A percentile compares a stretch with the other conserved stretches of the same genome.
Evolutionary conservation across 2,329 filamentous ascomycete species (phyloP).

Genomic region (Hymenoscyphus albidus): DNA sequence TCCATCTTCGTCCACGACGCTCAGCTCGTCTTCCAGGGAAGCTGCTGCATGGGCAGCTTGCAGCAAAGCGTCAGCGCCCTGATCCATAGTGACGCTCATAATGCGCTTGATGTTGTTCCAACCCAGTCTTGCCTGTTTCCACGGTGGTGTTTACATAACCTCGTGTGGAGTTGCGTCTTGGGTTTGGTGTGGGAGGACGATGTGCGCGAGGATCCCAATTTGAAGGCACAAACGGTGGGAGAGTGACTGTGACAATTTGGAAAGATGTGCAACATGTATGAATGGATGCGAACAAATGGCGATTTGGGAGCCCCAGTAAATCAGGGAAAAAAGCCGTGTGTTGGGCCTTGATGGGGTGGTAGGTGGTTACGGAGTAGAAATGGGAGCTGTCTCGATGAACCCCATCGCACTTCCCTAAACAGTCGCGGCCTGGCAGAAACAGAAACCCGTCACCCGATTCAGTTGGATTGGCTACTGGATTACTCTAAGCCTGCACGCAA

Average conservation of each 20-base stretch:
- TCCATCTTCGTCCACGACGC: conserved; percentile 48
- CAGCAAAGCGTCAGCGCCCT: conserved; percentile 28
- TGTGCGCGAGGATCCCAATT: conserved; percentile 15
- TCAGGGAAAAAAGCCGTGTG: neutral
- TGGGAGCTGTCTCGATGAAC: neutral
- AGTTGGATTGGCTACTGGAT: too few species aligned
- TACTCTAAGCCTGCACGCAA: too few species aligned
- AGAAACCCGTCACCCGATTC: too few species aligned
- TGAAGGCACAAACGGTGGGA: neutral
- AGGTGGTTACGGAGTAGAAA: neutral
- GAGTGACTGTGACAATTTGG: conserved; percentile 4
- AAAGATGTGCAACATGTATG: conserved; percentile 13
- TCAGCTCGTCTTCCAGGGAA: conserved; percentile 30
- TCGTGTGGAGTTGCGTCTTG: conserved; percentile 16
- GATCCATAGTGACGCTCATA: conserved; percentile 33
- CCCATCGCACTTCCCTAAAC: too few species aligned
- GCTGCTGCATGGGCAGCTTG: conserved; percentile 28
- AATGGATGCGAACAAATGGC: conserved; percentile 5
- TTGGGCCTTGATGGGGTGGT: conserved; percentile 2
- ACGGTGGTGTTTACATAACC: conserved; percentile 31
- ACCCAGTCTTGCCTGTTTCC: conserved; percentile 24
- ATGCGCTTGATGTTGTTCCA: conserved; percentile 24
- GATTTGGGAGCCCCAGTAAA: conserved; percentile 1
- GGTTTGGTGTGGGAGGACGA: conserved; percentile 13
- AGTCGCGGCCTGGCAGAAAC: too few species aligned